Evolutionary conservation across 495 filamentous ascomycete species (phyloP).

Genomic region (Venustampulla echinocandica): DNA sequence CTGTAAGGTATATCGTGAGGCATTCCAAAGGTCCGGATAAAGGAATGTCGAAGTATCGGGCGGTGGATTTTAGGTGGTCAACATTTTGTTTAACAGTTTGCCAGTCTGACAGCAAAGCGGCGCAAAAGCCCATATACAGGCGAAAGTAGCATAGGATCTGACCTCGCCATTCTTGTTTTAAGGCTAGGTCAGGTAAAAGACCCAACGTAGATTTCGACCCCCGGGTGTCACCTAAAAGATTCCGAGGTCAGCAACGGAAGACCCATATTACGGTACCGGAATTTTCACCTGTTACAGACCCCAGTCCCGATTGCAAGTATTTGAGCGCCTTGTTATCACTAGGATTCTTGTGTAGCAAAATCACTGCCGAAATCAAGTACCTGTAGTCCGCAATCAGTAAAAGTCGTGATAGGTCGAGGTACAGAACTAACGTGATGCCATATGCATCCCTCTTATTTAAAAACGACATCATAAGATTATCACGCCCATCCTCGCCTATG

Average conservation of each 20-base stretch:
- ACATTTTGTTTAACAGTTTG: slow-evolving; percentile 33
- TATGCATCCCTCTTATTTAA: slow-evolving; percentile 40
- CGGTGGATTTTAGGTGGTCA: slow-evolving; percentile 28
- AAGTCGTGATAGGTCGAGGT: background rate
- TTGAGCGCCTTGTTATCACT: slow-evolving; percentile 60
- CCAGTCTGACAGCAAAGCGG: slow-evolving; percentile 39
- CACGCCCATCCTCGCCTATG: slow-evolving; percentile 36
- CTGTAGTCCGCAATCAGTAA: slow-evolving; percentile 1
- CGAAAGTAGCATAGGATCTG: slow-evolving; percentile 38
- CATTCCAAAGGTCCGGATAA: slow-evolving; percentile 27
- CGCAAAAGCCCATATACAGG: slow-evolving; percentile 37
- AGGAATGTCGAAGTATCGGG: slow-evolving; percentile 23
- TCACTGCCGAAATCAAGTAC: slow-evolving; percentile 63
- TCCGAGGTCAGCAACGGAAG: background rate
- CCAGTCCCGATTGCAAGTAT: slow-evolving; percentile 57
- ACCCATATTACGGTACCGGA: background rate
- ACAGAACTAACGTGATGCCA: slow-evolving; percentile 35
- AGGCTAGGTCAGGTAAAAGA: slow-evolving; percentile 37
- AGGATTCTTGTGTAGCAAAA: slow-evolving; percentile 52
- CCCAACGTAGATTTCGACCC: slow-evolving; percentile 11
- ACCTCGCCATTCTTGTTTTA: slow-evolving; percentile 33
- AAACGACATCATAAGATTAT: slow-evolving; percentile 39
- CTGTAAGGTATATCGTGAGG: slow-evolving; percentile 58
- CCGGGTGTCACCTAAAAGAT: slow-evolving; percentile 31
- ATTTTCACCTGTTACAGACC: slow-evolving; percentile 43